These are phyloP conservation scores for Linnemannia exigua DNA, from an alignment of 192 early-diverging fungal genomes.

Conservation along the genomic window DNA sequence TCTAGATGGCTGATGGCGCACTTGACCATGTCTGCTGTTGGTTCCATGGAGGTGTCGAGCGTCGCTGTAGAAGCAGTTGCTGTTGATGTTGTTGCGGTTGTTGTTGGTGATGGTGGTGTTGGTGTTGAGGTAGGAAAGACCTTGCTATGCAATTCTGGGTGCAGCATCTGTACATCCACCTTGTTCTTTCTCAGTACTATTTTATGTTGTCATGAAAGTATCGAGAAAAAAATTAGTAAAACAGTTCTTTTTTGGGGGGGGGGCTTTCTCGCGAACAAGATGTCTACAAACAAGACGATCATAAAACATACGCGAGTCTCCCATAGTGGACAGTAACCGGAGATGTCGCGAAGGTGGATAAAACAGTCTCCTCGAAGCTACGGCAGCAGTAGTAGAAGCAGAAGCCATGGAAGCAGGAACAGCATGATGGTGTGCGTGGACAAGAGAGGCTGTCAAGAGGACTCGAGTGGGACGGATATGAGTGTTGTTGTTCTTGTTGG, in stretches of 20 bases:
- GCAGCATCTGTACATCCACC: slow-evolving; percentile 76
- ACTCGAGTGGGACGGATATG: not conserved
- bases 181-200: slow-evolving; percentile 54
- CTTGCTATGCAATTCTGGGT: slow-evolving; percentile 59
- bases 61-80: not conserved
- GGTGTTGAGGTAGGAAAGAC: slow-evolving; percentile 55
- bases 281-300: no score
- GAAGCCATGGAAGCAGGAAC: not conserved
- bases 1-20: slow-evolving; percentile 63
- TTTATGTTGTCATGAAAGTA: no score
- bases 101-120: not conserved
- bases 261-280: no score
- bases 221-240: no score
- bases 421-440: not conserved
- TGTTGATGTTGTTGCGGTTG: not conserved
- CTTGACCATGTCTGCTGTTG: slow-evolving; percentile 41
- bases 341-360: not conserved
- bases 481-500: not conserved
- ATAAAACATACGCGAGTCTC: not conserved
- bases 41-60: slow-evolving; percentile 16
- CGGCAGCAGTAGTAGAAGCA: not conserved
- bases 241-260: no score
- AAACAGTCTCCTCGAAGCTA: not conserved
- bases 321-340: slow-evolving; percentile 30
- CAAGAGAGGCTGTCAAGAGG: slow-evolving; percentile 11